Conservation (phyloP, 2,329 filamentous ascomycete species). For the Trematosphaeria pertusa region DNA sequence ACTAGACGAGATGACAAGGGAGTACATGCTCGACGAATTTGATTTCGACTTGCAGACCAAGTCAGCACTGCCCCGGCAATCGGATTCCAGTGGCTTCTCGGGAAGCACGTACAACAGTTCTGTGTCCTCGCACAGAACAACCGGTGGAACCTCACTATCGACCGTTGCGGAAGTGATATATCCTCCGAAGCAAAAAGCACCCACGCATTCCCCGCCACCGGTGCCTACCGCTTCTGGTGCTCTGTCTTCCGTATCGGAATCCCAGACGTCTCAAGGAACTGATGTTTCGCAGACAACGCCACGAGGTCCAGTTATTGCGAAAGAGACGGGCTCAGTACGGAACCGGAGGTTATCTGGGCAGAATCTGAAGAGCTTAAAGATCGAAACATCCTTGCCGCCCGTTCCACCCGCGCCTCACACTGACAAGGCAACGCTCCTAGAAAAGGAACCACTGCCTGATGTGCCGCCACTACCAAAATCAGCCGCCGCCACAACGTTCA, state of each 20-base stretch:
- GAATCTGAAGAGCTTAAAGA: conserved; percentile 83
- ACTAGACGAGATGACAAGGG: conserved; percentile 86
- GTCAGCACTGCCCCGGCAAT: conserved; percentile 75
- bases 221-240: conserved; percentile 38
- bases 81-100: conserved; percentile 81
- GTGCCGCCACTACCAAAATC: conserved; percentile 45
- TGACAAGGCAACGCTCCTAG: conserved; percentile 40
- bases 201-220: conserved; percentile 36
- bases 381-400: conserved; percentile 70
- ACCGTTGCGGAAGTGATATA: conserved; percentile 72
- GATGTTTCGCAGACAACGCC: conserved; percentile 38
- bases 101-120: conserved; percentile 83
- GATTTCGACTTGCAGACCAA: conserved; percentile 74
- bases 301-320: conserved; percentile 30
- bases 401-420: conserved; percentile 42
- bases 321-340: conserved; percentile 62
- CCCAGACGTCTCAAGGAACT: conserved; percentile 28
- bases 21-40: conserved; percentile 83
- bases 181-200: conserved; percentile 45
- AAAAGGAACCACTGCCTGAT: conserved; percentile 42
- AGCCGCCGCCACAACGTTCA: conserved; percentile 39
- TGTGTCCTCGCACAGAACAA: conserved; percentile 73
- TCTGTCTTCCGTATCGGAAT: conserved; percentile 41
- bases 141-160: conserved; percentile 71
- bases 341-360: conserved; percentile 81